Evolutionary conservation across 2,329 filamentous ascomycete species (phyloP).

Genomic region (Annulohypoxylon truncatum): DNA sequence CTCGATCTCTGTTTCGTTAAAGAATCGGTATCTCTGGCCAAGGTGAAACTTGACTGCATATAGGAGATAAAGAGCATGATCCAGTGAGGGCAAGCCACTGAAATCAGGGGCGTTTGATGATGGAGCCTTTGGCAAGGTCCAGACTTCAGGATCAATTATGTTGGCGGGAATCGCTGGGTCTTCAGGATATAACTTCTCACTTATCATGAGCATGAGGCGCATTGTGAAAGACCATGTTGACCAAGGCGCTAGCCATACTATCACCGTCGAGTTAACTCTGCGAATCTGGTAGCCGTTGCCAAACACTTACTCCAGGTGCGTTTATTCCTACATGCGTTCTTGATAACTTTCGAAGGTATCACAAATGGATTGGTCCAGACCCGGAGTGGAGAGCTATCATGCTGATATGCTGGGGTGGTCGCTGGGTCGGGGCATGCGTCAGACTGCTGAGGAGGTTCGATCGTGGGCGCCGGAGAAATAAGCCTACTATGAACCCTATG

Average conservation of each 20-base stretch:
- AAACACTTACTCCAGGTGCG: slow-evolving; percentile 53
- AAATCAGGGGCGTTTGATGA: slow-evolving; percentile 49
- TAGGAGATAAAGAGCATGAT: slow-evolving; percentile 50
- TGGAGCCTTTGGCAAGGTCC: slow-evolving; percentile 48
- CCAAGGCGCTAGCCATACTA: slow-evolving; percentile 50
- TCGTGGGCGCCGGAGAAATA: slow-evolving; percentile 2
- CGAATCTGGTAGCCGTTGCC: background rate
- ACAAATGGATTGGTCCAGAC: slow-evolving; percentile 50
- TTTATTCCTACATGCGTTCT: slow-evolving; percentile 47
- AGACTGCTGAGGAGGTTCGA: background rate
- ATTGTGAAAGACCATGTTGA: slow-evolving; percentile 53
- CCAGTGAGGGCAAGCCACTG: slow-evolving; percentile 51
- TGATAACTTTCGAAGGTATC: slow-evolving; percentile 47
- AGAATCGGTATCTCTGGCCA: slow-evolving; percentile 52
- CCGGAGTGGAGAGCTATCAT: slow-evolving; percentile 31
- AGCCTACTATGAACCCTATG: background rate
- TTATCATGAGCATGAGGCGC: slow-evolving; percentile 49
- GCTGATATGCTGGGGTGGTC: background rate
- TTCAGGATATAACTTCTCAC: slow-evolving; percentile 45
- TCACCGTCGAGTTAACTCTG: background rate
- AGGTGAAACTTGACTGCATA: slow-evolving; percentile 55
- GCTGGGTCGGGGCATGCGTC: background rate
- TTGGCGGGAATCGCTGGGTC: slow-evolving; percentile 1
- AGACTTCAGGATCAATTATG: slow-evolving; percentile 38
- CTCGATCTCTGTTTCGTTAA: slow-evolving; percentile 51